These are phyloP conservation scores for Camelina hispida DNA, from an alignment of 345 rosid species.

Conservation along the genomic window DNA sequence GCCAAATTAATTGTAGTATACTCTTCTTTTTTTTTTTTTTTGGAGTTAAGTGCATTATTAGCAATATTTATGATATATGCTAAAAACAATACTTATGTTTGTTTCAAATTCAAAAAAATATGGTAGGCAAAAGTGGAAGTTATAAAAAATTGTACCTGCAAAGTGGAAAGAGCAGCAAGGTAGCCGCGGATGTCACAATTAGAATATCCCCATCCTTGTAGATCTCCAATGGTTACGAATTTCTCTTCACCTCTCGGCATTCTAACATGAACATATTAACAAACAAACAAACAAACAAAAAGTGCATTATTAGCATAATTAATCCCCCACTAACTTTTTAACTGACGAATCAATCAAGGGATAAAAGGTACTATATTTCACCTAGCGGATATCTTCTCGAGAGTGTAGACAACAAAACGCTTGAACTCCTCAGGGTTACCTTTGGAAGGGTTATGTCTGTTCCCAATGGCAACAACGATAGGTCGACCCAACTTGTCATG, in stretches of 20 bases:
- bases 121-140: background rate
- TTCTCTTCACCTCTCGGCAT: constrained; percentile 86
- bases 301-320: background rate
- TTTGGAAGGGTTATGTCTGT: constrained; percentile 70
- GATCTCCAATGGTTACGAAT: constrained; percentile 69
- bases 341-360: background rate
- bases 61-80: background rate
- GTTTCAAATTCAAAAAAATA: background rate
- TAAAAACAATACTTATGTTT: background rate
- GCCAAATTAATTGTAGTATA: background rate
- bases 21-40: background rate
- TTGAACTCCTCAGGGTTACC: constrained; percentile 75
- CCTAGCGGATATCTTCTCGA: constrained; percentile 78
- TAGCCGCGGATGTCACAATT: constrained; percentile 79
- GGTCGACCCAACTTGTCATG: constrained; percentile 79
- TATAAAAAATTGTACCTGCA: constrained; percentile 58
- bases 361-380: no score
- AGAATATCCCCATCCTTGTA: constrained; percentile 88
- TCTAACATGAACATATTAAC: constrained; percentile 42
- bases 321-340: background rate
- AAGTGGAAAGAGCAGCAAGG: constrained; percentile 63
- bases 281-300: background rate
- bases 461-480: constrained; percentile 56
- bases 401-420: constrained; percentile 73
- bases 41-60: background rate